phyloP scores from a whole-genome alignment of 495 filamentous ascomycete genomes.

The Trichoderma erinaceum region DNA sequence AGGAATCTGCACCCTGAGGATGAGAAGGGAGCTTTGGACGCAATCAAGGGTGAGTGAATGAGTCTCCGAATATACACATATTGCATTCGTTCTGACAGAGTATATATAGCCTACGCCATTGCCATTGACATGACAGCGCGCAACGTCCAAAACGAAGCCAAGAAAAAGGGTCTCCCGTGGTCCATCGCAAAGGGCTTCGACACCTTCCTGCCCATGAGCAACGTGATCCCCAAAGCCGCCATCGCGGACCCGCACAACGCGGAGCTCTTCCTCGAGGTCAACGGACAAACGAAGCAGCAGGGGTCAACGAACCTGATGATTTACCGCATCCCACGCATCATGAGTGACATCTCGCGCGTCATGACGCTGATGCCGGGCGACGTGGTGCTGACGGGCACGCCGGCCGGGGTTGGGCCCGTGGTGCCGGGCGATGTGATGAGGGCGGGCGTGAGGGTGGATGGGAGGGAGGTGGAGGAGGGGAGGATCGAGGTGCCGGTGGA shows the following conservation, averaged over 20 bases:
- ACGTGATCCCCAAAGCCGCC: conserved; percentile 65
- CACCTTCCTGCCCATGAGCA: conserved; percentile 83
- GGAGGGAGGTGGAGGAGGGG: conserved; percentile 79
- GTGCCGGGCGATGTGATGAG: conserved; percentile 82
- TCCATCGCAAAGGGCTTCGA: conserved; percentile 94
- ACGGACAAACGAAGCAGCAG: conserved; percentile 64
- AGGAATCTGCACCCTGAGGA: conserved; percentile 66
- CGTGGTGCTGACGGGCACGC: conserved; percentile 89
- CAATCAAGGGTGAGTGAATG: conserved; percentile 46
- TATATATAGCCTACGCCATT: conserved; percentile 63
- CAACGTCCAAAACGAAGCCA: conserved; percentile 90
- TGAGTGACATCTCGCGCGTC: conserved; percentile 88
- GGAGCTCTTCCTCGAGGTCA: conserved; percentile 76
- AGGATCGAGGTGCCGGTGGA: conserved; percentile 77
- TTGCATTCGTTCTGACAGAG: no score
- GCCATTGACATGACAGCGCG: conserved; percentile 91
- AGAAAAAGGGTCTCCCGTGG: conserved; percentile 97
- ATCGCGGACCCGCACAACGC: conserved; percentile 85
- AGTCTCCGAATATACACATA: background rate
- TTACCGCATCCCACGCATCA: conserved; percentile 75
- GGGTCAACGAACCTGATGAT: conserved; percentile 90
- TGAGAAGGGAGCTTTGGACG: conserved; percentile 54
- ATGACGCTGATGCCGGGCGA: conserved; percentile 92
- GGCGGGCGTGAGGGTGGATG: conserved; percentile 73
- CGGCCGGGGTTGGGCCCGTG: conserved; percentile 89